A percentile compares a stretch with the other conserved stretches of the same genome.
Conservation (phyloP, 2,329 filamentous ascomycete genomes). For the Hypoxylon sp. region DNA sequence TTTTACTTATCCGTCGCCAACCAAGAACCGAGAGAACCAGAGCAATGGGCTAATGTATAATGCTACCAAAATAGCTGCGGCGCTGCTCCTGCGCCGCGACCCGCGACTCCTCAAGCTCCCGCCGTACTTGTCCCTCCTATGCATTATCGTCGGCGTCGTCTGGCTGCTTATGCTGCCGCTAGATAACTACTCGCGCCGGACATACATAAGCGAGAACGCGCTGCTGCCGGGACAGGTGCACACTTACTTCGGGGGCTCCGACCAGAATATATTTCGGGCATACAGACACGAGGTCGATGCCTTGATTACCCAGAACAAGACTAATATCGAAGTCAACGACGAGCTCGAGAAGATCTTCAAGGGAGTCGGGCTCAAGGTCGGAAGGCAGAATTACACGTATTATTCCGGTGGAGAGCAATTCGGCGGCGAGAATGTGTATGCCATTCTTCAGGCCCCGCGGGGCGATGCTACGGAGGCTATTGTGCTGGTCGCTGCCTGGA, state of each 20-base stretch:
- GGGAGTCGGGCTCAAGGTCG: slow-evolving; percentile 87
- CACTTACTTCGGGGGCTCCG: slow-evolving; percentile 96
- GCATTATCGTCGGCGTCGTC: slow-evolving; percentile 84
- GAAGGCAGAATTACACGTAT: slow-evolving; percentile 90
- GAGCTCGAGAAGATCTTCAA: slow-evolving; percentile 82
- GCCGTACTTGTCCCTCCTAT: slow-evolving; percentile 88
- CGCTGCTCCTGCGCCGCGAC: slow-evolving; percentile 81
- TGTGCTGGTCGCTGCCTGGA: slow-evolving; percentile 91
- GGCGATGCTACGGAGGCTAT: slow-evolving; percentile 98
- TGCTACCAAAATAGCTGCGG: slow-evolving; percentile 63
- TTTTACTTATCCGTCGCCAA: not conserved
- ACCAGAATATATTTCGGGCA: slow-evolving; percentile 93
- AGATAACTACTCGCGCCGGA: slow-evolving; percentile 89
- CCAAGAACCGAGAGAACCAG: not conserved
- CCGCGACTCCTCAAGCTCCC: slow-evolving; percentile 86
- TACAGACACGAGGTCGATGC: slow-evolving; percentile 87
- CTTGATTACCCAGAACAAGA: slow-evolving; percentile 62
- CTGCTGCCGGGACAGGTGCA: slow-evolving; percentile 96
- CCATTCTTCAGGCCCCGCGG: slow-evolving; percentile 90
- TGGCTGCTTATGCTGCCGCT: slow-evolving; percentile 94
- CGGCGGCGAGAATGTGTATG: slow-evolving; percentile 91
- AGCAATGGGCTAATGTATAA: slow-evolving; percentile 42
- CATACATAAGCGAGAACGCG: slow-evolving; percentile 98
- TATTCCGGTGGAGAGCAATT: slow-evolving; percentile 79
- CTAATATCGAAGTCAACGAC: slow-evolving; percentile 73